A percentile compares a stretch with the other conserved stretches of the same genome.
Conservation (phyloP, 257 asterid species). For the Fraxinus excelsior region DNA sequence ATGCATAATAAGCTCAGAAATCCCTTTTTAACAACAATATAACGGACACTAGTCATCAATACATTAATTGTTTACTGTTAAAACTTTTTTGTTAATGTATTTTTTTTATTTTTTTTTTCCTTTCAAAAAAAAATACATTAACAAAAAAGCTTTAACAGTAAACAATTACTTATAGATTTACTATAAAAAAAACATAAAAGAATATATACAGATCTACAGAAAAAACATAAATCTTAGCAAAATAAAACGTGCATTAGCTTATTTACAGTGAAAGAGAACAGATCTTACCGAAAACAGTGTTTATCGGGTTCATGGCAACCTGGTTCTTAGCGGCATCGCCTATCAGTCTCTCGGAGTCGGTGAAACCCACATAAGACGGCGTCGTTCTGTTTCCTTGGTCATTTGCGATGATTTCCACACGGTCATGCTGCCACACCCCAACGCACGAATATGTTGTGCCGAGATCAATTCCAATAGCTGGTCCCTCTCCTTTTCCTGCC, state of each 20-base stretch:
- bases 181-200: no score
- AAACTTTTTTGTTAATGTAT: no score
- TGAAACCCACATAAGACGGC: slow-evolving; percentile 52
- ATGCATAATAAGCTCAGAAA: no score
- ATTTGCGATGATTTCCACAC: slow-evolving; percentile 52
- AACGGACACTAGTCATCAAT: no score
- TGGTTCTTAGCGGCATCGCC: slow-evolving; percentile 59
- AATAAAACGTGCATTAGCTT: background rate
- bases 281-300: slow-evolving; percentile 53
- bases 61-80: no score
- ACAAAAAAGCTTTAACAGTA: no score
- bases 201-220: no score
- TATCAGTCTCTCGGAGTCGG: slow-evolving; percentile 46
- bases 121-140: no score
- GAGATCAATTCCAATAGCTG: slow-evolving; percentile 33
- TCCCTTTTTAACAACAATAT: no score
- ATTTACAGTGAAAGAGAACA: background rate
- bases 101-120: no score
- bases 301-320: slow-evolving; percentile 54
- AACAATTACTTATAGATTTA: no score
- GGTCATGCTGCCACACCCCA: slow-evolving; percentile 55
- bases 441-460: slow-evolving; percentile 54
- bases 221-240: background rate
- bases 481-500: no score
- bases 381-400: slow-evolving; percentile 57